Percentiles rank a stretch among this genome's conserved stretches.
These are phyloP conservation scores for Spergularia bocconei DNA, from an alignment of 148 eudicot genomes.

Conservation along the genomic window DNA sequence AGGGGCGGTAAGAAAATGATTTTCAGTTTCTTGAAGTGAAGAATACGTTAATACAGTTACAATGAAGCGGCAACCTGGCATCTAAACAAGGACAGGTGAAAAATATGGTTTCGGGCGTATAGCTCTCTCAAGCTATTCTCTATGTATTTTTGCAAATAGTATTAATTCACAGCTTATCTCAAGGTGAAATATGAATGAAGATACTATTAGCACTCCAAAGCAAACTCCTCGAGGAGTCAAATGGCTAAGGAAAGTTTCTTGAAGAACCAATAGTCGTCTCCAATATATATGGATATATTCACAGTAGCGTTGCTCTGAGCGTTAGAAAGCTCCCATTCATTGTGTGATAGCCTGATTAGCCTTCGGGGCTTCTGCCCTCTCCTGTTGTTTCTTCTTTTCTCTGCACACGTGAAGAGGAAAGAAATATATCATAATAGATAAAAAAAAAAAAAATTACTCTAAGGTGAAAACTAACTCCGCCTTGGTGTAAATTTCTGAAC, in stretches of 20 bases:
- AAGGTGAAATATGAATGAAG: slow-evolving; percentile 9
- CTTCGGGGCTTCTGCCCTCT: slow-evolving; percentile 54
- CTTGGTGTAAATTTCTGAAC: not conserved
- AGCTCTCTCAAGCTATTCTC: slow-evolving; percentile 13
- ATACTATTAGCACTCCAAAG: not conserved
- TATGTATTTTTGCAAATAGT: slow-evolving; percentile 12
- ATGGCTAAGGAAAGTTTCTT: not conserved
- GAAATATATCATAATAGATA: not conserved
- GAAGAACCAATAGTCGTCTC: not conserved
- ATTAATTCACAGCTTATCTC: slow-evolving; percentile 4
- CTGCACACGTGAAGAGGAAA: slow-evolving; percentile 30
- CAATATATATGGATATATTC: slow-evolving; percentile 2
- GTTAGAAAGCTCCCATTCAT: slow-evolving; percentile 26
- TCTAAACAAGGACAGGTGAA: not conserved
- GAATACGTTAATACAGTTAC: slow-evolving; percentile 8
- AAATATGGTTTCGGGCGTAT: not conserved
- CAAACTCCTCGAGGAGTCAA: not conserved
- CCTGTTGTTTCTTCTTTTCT: slow-evolving; percentile 78
- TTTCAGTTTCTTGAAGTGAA: too few relatives aligned
- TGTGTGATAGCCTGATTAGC: slow-evolving; percentile 59
- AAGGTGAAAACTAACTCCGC: not conserved
- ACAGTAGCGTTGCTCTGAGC: slow-evolving; percentile 8
- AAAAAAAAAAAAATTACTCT: not conserved
- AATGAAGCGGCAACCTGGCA: not conserved
- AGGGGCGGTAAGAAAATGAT: too few relatives aligned